Evolutionary conservation across 1,284 basidiomycete genomes (phyloP).

Genomic region (Tetrapyrgos nigripes): DNA sequence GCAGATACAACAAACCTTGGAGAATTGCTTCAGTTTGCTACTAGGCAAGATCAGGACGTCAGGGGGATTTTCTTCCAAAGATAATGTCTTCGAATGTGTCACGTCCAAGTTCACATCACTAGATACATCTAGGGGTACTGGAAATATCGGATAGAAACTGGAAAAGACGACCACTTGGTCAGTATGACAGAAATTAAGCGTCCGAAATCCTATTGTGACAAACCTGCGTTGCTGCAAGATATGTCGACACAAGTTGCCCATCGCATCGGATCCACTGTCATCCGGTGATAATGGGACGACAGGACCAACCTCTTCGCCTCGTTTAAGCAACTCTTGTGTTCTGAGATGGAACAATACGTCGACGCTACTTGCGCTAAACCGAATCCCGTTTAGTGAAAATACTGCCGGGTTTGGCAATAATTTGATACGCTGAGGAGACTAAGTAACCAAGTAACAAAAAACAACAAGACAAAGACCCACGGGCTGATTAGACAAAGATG

Average conservation of each 20-base stretch:
- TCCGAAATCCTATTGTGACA: slow-evolving; percentile 16
- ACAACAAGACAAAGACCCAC: not conserved
- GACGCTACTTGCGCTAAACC: slow-evolving; percentile 81
- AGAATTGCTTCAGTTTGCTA: slow-evolving; percentile 86
- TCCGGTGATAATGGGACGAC: slow-evolving; percentile 46
- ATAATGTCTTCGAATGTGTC: slow-evolving; percentile 68
- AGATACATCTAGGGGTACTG: slow-evolving; percentile 76
- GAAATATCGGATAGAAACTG: slow-evolving; percentile 96
- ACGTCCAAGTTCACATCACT: slow-evolving; percentile 89
- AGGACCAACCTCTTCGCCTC: slow-evolving; percentile 70
- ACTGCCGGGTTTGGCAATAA: slow-evolving; percentile 88
- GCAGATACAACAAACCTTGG: slow-evolving; percentile 61
- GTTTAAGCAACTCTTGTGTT: slow-evolving; percentile 83
- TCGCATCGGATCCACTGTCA: slow-evolving; percentile 67
- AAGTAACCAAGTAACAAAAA: not conserved
- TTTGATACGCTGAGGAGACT: slow-evolving; percentile 64
- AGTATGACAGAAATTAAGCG: not conserved
- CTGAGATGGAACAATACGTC: slow-evolving; percentile 91
- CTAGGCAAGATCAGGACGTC: slow-evolving; percentile 88
- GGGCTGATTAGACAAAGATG: slow-evolving; percentile 33
- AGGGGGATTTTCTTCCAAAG: slow-evolving; percentile 61
- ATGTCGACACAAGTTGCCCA: slow-evolving; percentile 83
- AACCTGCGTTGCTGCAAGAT: slow-evolving; percentile 88
- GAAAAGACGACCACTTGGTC: not conserved
- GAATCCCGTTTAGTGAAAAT: slow-evolving; percentile 86